Base-by-base conservation (phyloP, 139 green algal genomes). In the Ulvella scutata region DNA sequence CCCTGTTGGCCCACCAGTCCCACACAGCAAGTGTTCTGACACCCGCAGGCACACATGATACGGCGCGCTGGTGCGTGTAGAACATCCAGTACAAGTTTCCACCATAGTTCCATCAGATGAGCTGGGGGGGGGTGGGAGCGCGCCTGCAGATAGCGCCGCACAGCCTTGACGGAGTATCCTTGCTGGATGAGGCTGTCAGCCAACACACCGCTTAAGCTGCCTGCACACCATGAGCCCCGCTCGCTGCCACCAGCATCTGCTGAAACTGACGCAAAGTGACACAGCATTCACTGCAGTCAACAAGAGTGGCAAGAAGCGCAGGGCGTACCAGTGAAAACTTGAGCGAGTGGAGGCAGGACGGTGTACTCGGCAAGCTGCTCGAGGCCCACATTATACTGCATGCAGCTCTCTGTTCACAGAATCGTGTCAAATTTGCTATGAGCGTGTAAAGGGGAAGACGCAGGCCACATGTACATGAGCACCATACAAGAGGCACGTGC, bases 301-400 rank as follows among this genome's bases (percentile, higher is more conserved):
- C n/a, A n/a, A n/a, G n/a, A n/a, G n/a, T n/a, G n/a, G n/a, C n/a
- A n/a, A n/a, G n/a, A n/a, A n/a, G n/a, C n/a, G n/a, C n/a, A n/a
- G n/a, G n/a, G n/a, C n/a, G n/a, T 39, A 9, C 85, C 85, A 29
- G 88, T 78, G 1, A 38, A 40, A 40, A 81, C 85, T 82, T 88
- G 79, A 43, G 93, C 72, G 3, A 93, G 33, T 72, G 91, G 93
- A 2, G 89, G 89, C 78, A 88, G 62, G 73, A 94, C 73, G 0
- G 89, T 92, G 77, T 92, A 91, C n/a, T 51, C 74, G 3, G 76
- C 85, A 51, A 93, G 75, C 36, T 92, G 77, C 29, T 67, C 76
- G 3, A 93, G 36, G 51, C 86, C 72, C 21, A 94, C 74, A 9
- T 82, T 62, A 44, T 89, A 91, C 51, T 67, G 51, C 51, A 67